Base-by-base conservation (phyloP, 352 stramenopile species). In the Phytophthora quininea region DNA sequence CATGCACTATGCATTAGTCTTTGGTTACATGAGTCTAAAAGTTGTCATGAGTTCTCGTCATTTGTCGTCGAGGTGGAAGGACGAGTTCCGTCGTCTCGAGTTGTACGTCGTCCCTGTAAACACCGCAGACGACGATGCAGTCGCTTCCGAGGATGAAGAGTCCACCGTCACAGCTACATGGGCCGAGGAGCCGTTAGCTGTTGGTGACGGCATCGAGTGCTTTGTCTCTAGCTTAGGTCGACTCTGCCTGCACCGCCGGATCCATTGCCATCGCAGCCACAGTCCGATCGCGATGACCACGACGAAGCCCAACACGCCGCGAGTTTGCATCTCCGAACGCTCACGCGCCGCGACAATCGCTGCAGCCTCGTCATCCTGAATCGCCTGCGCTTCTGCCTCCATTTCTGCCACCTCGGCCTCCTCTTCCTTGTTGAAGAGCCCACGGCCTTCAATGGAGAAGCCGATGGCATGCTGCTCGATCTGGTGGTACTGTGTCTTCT, bases 381-480 rank as follows among this genome's bases (percentile, higher is more conserved):
- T 80, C 14, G 67, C 55, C 50, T 78, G 64, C 12, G 72, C 57
- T 14, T 87, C 74, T 7, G 54, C 52, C 60, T 93, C 85, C 7
- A 90, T 64, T 14, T 76, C 73, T 5, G 68, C 73, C 11, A 93
- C 69, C 51, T 90, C 82, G 2, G 56, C 71, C 54, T 93, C 86
- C 66, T 93, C 86, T 8, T 63, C 67, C 14, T 66, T 69, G 27
- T 76, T 85, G 9, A 93, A 67, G 1, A 89, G 67, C 8, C 74
- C 75, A 12, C 86, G 80, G 12, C 80, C 86, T 77, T 92, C 83
- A 49, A 93, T 93, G 11, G 86, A 93, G 63, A 86, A 91, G 2
- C 87, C 73, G 43, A 93, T 91, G 32, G 86, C 86, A n/a, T 90
- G 77, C 57, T 88, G 77, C 62, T 93, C 86, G 29, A 88, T 74